Percentiles rank a stretch among this genome's conserved stretches.
phyloP scores from a whole-genome alignment of 345 rosid species.

The Bruguiera sexangula region DNA sequence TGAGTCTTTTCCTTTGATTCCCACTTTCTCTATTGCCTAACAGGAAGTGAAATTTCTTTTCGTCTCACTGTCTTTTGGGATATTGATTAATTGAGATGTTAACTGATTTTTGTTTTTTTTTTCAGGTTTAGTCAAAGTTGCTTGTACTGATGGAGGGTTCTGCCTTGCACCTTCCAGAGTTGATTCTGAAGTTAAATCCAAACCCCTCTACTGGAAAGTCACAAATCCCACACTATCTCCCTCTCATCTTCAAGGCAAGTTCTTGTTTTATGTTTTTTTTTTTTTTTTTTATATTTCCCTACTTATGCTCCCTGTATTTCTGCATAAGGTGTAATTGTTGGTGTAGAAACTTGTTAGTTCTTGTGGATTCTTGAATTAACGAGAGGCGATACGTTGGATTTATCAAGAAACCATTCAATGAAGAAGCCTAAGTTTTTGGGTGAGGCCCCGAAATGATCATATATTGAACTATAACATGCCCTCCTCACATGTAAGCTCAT shows the following conservation, averaged over 20 bases:
- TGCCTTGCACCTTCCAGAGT: conserved; percentile 58
- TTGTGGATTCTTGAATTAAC: no score
- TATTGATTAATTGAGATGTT: no score
- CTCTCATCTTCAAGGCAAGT: conserved; percentile 70
- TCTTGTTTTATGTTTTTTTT: neutral
- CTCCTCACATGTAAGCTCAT: no score
- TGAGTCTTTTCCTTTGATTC: no score
- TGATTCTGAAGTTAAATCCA: conserved; percentile 34
- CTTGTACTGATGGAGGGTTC: conserved; percentile 52
- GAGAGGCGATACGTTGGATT: no score
- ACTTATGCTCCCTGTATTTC: neutral
- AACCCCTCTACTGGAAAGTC: conserved; percentile 76
- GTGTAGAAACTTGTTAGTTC: no score
- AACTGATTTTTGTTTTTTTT: neutral
- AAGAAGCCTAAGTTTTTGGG: no score
- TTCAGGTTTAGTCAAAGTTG: conserved; percentile 42
- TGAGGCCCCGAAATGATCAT: no score
- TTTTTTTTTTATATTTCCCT: no score
- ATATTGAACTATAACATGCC: no score
- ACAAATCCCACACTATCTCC: conserved; percentile 86
- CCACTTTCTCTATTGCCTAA: no score
- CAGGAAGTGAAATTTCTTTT: neutral
- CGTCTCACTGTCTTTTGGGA: neutral
- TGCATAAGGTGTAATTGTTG: neutral
- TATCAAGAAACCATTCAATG: no score